Percentiles rank a stretch among this genome's conserved stretches.
phyloP scores from a whole-genome alignment of 805 yeast genomes.

The Yueomyces sinensis region DNA sequence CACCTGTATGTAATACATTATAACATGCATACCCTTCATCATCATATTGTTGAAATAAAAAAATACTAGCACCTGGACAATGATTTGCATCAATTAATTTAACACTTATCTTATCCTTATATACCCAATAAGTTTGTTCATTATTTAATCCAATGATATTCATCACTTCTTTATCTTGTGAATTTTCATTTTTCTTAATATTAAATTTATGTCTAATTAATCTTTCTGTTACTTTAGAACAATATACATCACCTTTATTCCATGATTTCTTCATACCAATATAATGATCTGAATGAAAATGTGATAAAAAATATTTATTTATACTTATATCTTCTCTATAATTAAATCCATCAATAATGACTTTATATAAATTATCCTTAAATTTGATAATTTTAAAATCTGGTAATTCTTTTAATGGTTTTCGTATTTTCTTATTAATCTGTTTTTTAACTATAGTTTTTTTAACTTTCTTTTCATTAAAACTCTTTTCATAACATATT shows the following conservation, averaged over 20 bases:
- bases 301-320: constrained; percentile 50
- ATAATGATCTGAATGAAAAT: constrained; percentile 91
- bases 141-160: constrained; percentile 30
- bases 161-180: constrained; percentile 16
- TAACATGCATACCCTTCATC: constrained; percentile 8
- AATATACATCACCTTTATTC: constrained; percentile 59
- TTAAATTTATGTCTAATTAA: constrained; percentile 42
- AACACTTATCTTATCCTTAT: constrained; percentile 38
- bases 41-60: constrained; percentile 40
- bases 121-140: constrained; percentile 27
- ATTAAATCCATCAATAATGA: constrained; percentile 57
- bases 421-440: too few relatives aligned
- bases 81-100: constrained; percentile 77
- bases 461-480: constrained; percentile 1
- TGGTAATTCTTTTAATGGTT: constrained; percentile 30
- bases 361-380: constrained; percentile 18
- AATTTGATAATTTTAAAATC: constrained; percentile 39
- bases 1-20: constrained; percentile 72
- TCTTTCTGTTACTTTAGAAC: constrained; percentile 56
- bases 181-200: constrained; percentile 20
- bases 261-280: constrained; percentile 73
- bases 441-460: neutral
- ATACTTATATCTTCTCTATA: constrained; percentile 30
- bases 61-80: constrained; percentile 90
- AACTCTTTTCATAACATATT: constrained; percentile 28